Evolutionary conservation across 495 filamentous ascomycete species (phyloP), one percentile per base, ranked within the genome.

Genomic region (Penicillium tannophilum): DNA sequence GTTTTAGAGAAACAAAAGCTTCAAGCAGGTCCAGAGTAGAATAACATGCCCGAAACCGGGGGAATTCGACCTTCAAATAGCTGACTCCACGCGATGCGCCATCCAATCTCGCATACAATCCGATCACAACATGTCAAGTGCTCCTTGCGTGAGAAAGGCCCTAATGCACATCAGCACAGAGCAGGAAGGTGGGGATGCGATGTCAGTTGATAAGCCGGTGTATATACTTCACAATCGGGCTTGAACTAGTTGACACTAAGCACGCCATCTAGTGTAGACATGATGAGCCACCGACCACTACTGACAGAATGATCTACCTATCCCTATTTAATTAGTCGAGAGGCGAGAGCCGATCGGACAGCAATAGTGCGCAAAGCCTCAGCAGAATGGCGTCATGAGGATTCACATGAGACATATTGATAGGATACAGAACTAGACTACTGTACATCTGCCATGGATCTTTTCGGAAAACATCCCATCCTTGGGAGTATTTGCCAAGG

Each of bases 101-200:
- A 50, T 35, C 33, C 17, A 54, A 54, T 30, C 51, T 52, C n/a
- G 51, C 60, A 54, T 62, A 31, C 20, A 23, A 23, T 23, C 17
- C 47, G 46, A 66, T 66, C 61, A 66, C 64, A 66, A 66, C 64
- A 66, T 61, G 48, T 19, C 54, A n/a, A 55, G 58, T 56, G 55
- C 51, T 42, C 55, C 44, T 66, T 61, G 58, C 61, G 60, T 28
- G 46, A 66, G 63, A 54, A 42, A 24, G 17, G 41, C 54, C 39
- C 46, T 49, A n/a, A 44, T 60, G 52, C 63, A 59, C 47, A 59
- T 52, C 55, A 54, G 54, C 43, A 23, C 20, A 23, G 20, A 23
- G 20, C 20, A 23, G 33, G 14, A n/a, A 24, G 39, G 39, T 28
- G 30, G 43, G 14, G 28, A 36, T 28, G 26, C 17, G 33, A 55